phyloP scores from a whole-genome alignment of 2,329 filamentous ascomycete genomes.

The Hortaea sp. region DNA sequence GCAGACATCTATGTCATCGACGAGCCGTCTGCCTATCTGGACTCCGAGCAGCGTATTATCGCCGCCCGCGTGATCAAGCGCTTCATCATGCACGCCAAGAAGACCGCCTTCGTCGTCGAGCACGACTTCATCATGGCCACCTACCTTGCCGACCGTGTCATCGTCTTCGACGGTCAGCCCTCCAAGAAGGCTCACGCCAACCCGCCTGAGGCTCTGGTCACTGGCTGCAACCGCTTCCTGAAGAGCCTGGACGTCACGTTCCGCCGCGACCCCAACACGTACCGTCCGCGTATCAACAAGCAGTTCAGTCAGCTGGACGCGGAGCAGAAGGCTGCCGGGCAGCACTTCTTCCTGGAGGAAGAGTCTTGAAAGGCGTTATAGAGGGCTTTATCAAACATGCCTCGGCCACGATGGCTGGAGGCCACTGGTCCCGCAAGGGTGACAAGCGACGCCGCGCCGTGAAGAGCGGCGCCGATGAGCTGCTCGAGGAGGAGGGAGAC shows the following conservation, averaged over 20 bases:
- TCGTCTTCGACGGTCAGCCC: constrained; percentile 93
- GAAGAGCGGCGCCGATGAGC: constrained; percentile 41
- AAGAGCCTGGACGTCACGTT: constrained; percentile 97
- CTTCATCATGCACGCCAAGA: constrained; percentile 99
- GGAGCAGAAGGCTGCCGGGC: constrained; percentile 87
- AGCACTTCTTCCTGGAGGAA: constrained; percentile 98
- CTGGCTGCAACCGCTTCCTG: constrained; percentile 92
- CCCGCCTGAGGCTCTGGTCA: constrained; percentile 80
- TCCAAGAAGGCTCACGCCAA: constrained; percentile 83
- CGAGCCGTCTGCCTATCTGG: constrained; percentile 92
- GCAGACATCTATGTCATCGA: constrained; percentile 98
- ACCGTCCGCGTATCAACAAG: constrained; percentile 98
- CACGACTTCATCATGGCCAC: constrained; percentile 99
- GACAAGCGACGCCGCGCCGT: constrained; percentile 21
- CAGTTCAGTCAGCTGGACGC: constrained; percentile 89
- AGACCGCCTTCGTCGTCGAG: constrained; percentile 98
- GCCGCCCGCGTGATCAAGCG: constrained; percentile 96
- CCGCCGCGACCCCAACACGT: constrained; percentile 93
- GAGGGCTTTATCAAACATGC: constrained; percentile 2
- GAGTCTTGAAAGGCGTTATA: constrained; percentile 57
- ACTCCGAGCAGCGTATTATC: constrained; percentile 98
- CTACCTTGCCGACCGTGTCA: constrained; percentile 81
- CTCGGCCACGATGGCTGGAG: neutral
- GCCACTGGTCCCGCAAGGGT: constrained; percentile 4
- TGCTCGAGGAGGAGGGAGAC: constrained; percentile 50